Evolutionary conservation across 2,329 filamentous ascomycete genomes (phyloP).

Genomic region (Podosphaera fusca): DNA sequence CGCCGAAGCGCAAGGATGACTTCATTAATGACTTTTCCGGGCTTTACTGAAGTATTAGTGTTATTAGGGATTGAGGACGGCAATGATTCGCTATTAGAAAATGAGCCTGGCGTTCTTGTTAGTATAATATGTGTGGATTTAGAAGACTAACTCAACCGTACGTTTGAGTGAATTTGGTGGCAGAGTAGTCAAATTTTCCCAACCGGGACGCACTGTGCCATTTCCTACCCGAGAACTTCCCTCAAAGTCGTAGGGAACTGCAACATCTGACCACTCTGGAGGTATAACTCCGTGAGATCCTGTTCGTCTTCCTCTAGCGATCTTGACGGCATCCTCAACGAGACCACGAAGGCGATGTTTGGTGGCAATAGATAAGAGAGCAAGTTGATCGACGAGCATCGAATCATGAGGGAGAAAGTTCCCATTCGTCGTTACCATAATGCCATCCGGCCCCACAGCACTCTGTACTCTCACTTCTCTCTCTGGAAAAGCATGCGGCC

Average conservation of each 20-base stretch:
- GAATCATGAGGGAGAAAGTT: constrained; percentile 55
- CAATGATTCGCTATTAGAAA: constrained; percentile 18
- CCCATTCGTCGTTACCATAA: constrained; percentile 37
- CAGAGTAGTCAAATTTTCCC: constrained; percentile 28
- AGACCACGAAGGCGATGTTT: constrained; percentile 57
- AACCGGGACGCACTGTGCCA: constrained; percentile 14
- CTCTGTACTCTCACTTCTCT: constrained; percentile 26
- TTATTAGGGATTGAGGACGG: constrained; percentile 24
- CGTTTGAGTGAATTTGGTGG: constrained; percentile 34
- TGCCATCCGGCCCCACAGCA: constrained; percentile 38
- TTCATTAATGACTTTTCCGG: constrained; percentile 16
- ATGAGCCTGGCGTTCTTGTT: constrained; percentile 12
- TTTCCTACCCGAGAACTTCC: constrained; percentile 13
- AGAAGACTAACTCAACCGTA: constrained; percentile 19
- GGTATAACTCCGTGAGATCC: constrained; percentile 64
- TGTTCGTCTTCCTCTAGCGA: constrained; percentile 49
- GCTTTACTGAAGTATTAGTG: constrained; percentile 16
- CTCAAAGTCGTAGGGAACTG: constrained; percentile 24
- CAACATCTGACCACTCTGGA: constrained; percentile 51
- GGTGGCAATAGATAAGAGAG: constrained; percentile 59
- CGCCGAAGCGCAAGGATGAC: constrained; percentile 31
- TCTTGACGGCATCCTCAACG: constrained; percentile 49
- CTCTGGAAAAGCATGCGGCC: constrained; percentile 12
- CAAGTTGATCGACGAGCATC: constrained; percentile 58
- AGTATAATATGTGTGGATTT: constrained; percentile 6